phyloP scores from a whole-genome alignment of 257 asterid genomes.

The Thymus mandschuricus region DNA sequence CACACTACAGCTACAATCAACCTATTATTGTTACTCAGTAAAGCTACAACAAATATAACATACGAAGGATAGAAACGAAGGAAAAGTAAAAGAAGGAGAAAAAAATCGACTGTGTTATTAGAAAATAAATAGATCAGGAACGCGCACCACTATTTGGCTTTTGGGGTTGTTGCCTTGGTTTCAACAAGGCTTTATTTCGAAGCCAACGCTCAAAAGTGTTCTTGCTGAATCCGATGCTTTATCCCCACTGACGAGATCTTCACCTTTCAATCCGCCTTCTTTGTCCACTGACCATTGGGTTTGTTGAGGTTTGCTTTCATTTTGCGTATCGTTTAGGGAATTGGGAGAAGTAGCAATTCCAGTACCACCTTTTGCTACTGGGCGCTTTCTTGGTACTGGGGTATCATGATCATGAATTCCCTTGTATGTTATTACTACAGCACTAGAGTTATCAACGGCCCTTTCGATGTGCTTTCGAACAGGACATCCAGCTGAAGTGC shows the following conservation, averaged over 20 bases:
- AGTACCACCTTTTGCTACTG: constrained; percentile 49
- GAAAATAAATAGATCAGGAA: constrained; percentile 31
- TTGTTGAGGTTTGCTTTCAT: constrained; percentile 43
- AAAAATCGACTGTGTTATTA: constrained; percentile 24
- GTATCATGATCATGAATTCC: constrained; percentile 83
- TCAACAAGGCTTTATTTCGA: constrained; percentile 84
- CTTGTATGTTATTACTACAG: constrained; percentile 69
- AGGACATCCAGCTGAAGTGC: constrained; percentile 91
- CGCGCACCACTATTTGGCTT: constrained; percentile 15
- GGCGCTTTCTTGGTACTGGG: constrained; percentile 79
- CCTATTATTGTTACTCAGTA: constrained; percentile 33
- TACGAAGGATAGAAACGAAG: constrained; percentile 10
- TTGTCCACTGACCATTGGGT: constrained; percentile 68
- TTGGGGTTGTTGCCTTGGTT: constrained; percentile 7
- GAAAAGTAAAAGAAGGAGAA: not conserved
- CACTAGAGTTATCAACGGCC: constrained; percentile 62
- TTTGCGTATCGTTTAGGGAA: constrained; percentile 39
- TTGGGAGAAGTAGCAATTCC: constrained; percentile 47
- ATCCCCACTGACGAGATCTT: constrained; percentile 47
- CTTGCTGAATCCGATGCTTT: constrained; percentile 52
- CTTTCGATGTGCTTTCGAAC: constrained; percentile 86
- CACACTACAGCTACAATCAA: constrained; percentile 38
- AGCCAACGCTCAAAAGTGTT: constrained; percentile 74
- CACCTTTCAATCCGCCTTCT: constrained; percentile 59
- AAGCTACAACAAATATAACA: constrained; percentile 34